These are phyloP conservation scores for Tuber melanosporum DNA, from an alignment of 495 filamentous ascomycete species.

Conservation along the genomic window DNA sequence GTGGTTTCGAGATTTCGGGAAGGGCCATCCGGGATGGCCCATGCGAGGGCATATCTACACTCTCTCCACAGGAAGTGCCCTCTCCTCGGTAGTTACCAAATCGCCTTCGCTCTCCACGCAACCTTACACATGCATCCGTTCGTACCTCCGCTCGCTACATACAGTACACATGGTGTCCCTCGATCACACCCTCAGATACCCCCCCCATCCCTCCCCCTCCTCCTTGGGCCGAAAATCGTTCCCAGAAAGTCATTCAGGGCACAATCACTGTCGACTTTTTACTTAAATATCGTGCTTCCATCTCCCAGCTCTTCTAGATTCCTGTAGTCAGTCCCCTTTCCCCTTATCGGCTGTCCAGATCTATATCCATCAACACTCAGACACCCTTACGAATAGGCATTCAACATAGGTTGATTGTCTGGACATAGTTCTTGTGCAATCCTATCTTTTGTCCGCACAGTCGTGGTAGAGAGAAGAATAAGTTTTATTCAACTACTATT, in stretches of 20 bases:
- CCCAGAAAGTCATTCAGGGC: not conserved
- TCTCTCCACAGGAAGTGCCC: not conserved
- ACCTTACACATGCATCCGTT: not conserved
- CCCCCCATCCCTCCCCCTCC: not conserved
- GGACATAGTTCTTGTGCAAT: not conserved
- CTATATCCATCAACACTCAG: not conserved
- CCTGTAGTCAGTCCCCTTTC: not conserved
- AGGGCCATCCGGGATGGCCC: not conserved
- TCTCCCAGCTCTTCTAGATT: slow-evolving; percentile 1
- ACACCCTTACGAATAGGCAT: not conserved
- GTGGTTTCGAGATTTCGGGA: not conserved
- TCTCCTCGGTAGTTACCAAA: not conserved
- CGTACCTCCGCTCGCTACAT: not conserved
- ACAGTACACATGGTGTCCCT: not conserved
- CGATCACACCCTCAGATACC: not conserved
- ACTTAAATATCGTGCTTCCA: slow-evolving; percentile 4
- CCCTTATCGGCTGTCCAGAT: not conserved
- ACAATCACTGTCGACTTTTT: not conserved
- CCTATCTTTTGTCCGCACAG: not conserved
- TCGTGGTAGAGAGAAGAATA: not conserved
- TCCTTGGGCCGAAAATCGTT: not conserved
- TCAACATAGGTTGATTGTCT: not conserved
- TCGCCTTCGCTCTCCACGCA: not conserved
- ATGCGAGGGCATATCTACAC: not conserved
- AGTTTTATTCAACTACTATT: not conserved